Percentiles rank a stretch among this genome's conserved stretches.
phyloP scores from a whole-genome alignment of 164 flowering plant genomes.

The grape (Vitis vinifera) region DNA sequence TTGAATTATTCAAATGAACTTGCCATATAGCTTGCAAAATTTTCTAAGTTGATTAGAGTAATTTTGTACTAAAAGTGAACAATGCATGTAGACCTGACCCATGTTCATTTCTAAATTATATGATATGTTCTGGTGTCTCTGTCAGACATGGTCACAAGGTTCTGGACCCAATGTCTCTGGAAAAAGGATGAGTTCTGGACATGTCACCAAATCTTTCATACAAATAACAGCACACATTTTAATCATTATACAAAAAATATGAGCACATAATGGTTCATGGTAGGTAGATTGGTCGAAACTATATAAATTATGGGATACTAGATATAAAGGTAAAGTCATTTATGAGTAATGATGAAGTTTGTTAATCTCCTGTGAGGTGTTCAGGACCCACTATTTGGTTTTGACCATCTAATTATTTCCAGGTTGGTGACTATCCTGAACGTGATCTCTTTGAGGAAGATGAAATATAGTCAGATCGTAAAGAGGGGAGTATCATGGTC shows the following conservation, averaged over 20 bases:
- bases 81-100: conserved; percentile 13
- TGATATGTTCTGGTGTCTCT: not conserved
- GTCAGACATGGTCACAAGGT: conserved; percentile 5
- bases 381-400: not conserved
- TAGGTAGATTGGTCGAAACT: too few species aligned
- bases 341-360: too few species aligned
- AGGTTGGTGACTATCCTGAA: conserved; percentile 78
- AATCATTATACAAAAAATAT: not conserved
- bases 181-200: not conserved
- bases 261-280: too few species aligned
- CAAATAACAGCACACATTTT: not conserved
- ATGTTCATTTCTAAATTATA: conserved; percentile 1
- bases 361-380: not conserved
- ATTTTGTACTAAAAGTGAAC: not conserved
- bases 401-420: conserved; percentile 10
- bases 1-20: not conserved
- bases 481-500: too few species aligned
- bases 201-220: not conserved
- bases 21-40: not conserved
- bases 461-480: conserved; percentile 38
- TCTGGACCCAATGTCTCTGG: conserved; percentile 8
- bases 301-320: too few species aligned
- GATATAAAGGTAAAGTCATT: too few species aligned
- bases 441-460: conserved; percentile 63
- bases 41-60: not conserved